phyloP scores from a whole-genome alignment of 2,329 filamentous ascomycete species.

The Pseudodiploospora longispora region DNA sequence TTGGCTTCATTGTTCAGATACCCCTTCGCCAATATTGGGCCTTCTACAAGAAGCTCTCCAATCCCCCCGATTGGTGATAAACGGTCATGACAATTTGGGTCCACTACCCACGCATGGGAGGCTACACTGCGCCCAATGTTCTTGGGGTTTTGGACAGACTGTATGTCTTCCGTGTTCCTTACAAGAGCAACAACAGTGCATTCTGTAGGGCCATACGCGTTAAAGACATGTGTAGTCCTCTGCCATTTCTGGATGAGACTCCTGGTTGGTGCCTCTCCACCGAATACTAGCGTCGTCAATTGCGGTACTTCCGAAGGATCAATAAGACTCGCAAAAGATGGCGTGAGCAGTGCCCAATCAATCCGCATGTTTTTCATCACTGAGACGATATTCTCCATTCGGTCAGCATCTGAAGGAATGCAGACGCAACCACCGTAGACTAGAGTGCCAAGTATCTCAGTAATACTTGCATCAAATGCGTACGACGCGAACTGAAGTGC shows the following conservation, averaged over 20 bases:
- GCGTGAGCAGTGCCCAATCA: constrained; percentile 17
- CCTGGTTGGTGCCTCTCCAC: constrained; percentile 13
- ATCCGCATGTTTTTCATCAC: constrained; percentile 11
- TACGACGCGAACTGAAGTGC: constrained; percentile 17
- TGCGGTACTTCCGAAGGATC: constrained; percentile 7
- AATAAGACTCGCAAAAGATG: constrained; percentile 16
- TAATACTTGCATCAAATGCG: constrained; percentile 16
- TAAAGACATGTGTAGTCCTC: constrained; percentile 1
- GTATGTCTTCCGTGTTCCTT: background rate
- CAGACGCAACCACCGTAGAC: constrained; percentile 15
- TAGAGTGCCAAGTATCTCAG: constrained; percentile 11
- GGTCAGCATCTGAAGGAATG: constrained; percentile 14
- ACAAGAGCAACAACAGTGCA: background rate
- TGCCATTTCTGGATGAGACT: constrained; percentile 1
- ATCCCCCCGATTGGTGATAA: background rate
- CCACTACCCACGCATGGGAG: background rate
- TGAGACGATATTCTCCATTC: constrained; percentile 4
- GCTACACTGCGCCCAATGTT: background rate
- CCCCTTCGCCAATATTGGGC: background rate
- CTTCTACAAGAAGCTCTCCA: background rate
- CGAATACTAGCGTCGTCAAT: constrained; percentile 2
- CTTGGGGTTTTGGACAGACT: background rate
- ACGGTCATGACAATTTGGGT: background rate
- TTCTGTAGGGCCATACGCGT: constrained; percentile 4
- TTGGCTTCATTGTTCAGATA: background rate